phyloP scores from a whole-genome alignment of 1,139 yeast species.

The Suhomyces chickasaworum region DNA sequence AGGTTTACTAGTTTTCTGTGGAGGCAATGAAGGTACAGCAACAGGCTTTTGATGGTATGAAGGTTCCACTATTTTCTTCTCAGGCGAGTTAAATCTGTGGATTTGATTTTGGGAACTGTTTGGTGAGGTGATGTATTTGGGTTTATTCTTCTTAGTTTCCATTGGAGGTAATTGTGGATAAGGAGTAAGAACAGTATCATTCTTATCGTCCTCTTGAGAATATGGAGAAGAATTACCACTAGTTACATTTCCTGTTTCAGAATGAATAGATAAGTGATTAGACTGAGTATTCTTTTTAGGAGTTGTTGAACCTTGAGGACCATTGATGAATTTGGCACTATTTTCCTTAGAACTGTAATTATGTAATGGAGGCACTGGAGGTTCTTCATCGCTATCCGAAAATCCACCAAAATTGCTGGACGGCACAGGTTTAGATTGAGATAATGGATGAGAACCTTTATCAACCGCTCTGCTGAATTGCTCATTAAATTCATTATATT shows the following conservation, averaged over 20 bases:
- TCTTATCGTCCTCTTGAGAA: conserved; percentile 17
- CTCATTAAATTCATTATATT: conserved; percentile 54
- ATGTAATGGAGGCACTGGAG: conserved; percentile 28
- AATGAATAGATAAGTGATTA: conserved; percentile 29
- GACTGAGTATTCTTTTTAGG: conserved; percentile 17
- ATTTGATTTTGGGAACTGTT: conserved; percentile 36
- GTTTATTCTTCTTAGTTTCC: conserved; percentile 22
- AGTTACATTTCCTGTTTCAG: conserved; percentile 30
- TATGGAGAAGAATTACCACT: conserved; percentile 24
- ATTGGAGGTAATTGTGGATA: conserved; percentile 18
- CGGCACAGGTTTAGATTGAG: conserved; percentile 5
- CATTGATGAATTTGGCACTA: conserved; percentile 16
- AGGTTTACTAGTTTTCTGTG: conserved; percentile 4
- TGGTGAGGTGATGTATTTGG: conserved; percentile 40
- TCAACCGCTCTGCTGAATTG: conserved; percentile 38
- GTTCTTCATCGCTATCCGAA: conserved; percentile 21
- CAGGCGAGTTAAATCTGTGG: conserved; percentile 19
- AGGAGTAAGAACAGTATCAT: conserved; percentile 10
- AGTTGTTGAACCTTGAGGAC: conserved; percentile 25
- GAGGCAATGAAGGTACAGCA: conserved; percentile 13
- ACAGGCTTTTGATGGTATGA: conserved; percentile 2
- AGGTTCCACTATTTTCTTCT: conserved; percentile 4
- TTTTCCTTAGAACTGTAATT: conserved; percentile 3
- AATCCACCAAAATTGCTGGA: conserved; percentile 17
- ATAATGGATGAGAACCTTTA: conserved; percentile 9